phyloP scores from a whole-genome alignment of 2,329 filamentous ascomycete species.

The Alternaria solani region DNA sequence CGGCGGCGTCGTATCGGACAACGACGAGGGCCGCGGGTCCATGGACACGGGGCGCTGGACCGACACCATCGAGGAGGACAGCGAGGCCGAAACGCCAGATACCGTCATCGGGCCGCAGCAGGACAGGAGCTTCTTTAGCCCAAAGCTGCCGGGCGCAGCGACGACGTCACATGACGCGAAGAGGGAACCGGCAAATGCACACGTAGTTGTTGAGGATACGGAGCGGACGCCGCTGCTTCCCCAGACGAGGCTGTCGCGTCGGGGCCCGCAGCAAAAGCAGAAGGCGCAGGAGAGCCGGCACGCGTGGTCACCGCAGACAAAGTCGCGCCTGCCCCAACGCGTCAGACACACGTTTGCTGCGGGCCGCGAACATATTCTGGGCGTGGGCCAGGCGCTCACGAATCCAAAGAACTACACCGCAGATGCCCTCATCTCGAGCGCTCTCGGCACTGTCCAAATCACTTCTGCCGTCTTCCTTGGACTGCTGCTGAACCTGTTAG shows the following conservation, averaged over 20 bases:
- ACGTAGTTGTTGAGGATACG: slow-evolving; percentile 38
- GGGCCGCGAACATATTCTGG: slow-evolving; percentile 32
- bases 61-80: slow-evolving; percentile 68
- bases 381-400: slow-evolving; percentile 48
- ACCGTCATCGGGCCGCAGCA: slow-evolving; percentile 36
- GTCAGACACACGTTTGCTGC: slow-evolving; percentile 28
- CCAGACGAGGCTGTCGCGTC: slow-evolving; percentile 39
- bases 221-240: slow-evolving; percentile 52
- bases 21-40: slow-evolving; percentile 36
- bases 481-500: slow-evolving; percentile 87
- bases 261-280: slow-evolving; percentile 26
- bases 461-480: slow-evolving; percentile 89
- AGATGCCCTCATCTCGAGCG: slow-evolving; percentile 68
- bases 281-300: slow-evolving; percentile 12
- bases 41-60: slow-evolving; percentile 50
- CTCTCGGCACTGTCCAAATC: slow-evolving; percentile 71
- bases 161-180: slow-evolving; percentile 8
- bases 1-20: slow-evolving; percentile 24
- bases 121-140: slow-evolving; percentile 38
- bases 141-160: background rate
- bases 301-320: slow-evolving; percentile 34
- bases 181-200: slow-evolving; percentile 5
- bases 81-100: slow-evolving; percentile 64
- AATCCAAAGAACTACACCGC: slow-evolving; percentile 78
- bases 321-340: slow-evolving; percentile 24